Evolutionary conservation across 2,329 filamentous ascomycete genomes (phyloP), one percentile per base, ranked within the genome.

Genomic region (Raffaelea arxii): DNA sequence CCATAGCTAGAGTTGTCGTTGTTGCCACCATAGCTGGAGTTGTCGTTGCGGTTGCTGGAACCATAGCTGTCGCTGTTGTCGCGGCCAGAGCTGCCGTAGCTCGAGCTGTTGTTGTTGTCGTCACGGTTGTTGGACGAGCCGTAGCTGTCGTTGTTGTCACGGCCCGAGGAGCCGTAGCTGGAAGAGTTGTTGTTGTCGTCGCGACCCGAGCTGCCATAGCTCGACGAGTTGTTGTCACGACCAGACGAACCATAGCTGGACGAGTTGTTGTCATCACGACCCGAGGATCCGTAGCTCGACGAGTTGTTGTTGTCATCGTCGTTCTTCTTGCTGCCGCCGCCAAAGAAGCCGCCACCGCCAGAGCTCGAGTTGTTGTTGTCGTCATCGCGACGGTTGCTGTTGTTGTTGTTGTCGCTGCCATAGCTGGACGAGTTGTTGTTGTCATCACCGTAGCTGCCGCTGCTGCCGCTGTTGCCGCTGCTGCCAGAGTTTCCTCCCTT

Each of bases 381-480:
- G 14, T 27, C n/a, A 16, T 14, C 27, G 21, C 30, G 37, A 16
- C 30, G n/a, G 24, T 44, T 44, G 35, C 23, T 21, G 38, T 18
- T n/a, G 25, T 25, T 40, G 11, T 23, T 40, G 18, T 22, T 18
- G 22, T 19, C 25, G n/a, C 21, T 6, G 43, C 23, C 30, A 18
- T 30, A 10, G 35, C 35, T 23, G 19, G 18, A 10, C 22, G 6
- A 16, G 16, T 14, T 25, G 22, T 18, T 23, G 22, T 14, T 19
- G 19, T 32, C 21, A 40, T 24, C 22, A 11, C 7, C 23, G 22
- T 19, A 27, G 21, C 22, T 25, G 3, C 32, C 38, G 41, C 16
- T 45, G 24, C 47, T 47, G 41, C 37, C 23, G 41, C 25, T 46
- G 22, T 46, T 44, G 27, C 44, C 47, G 44, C 36, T 44, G 32